Evolutionary conservation across 1,284 basidiomycete species (phyloP).

Genomic region (Puccinia sorghi): DNA sequence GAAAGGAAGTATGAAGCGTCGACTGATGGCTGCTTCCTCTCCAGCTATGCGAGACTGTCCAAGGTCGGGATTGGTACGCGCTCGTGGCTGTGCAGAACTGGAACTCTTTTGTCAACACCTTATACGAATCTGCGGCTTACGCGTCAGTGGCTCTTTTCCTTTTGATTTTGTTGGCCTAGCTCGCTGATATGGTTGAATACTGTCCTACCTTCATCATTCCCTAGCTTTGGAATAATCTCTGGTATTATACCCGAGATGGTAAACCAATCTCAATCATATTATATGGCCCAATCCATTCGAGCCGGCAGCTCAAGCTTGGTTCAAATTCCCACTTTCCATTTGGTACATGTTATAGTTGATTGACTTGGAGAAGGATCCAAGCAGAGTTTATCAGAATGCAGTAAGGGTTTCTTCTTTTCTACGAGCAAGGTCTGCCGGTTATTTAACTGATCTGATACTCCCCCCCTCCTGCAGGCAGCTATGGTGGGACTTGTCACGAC

Average conservation of each 20-base stretch:
- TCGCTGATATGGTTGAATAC: not conserved
- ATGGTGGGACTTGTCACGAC: conserved; percentile 36
- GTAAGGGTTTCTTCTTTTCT: conserved; percentile 3
- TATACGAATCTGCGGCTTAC: conserved; percentile 46
- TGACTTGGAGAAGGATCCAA: conserved; percentile 50
- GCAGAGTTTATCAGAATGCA: conserved; percentile 21
- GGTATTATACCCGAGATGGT: conserved; percentile 49
- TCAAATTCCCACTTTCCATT: no score
- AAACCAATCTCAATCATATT: not conserved
- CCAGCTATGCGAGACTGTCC: conserved; percentile 43
- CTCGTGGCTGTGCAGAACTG: conserved; percentile 48
- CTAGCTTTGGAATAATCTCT: conserved; percentile 31
- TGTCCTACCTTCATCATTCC: not conserved
- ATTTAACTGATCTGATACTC: not conserved
- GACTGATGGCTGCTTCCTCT: not conserved
- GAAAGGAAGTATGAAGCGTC: not conserved
- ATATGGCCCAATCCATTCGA: not conserved
- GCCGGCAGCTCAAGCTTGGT: not conserved
- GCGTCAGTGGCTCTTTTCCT: conserved; percentile 20
- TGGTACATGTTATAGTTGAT: conserved; percentile 21
- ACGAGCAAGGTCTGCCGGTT: not conserved
- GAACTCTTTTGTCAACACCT: conserved; percentile 47
- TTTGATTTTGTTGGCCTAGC: not conserved
- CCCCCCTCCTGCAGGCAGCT: not conserved
- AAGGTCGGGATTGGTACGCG: conserved; percentile 49